A percentile compares a stretch with the other conserved stretches of the same genome.
phyloP scores from a whole-genome alignment of 176 grass and related monocot species.

The Musa troglodytarum region DNA sequence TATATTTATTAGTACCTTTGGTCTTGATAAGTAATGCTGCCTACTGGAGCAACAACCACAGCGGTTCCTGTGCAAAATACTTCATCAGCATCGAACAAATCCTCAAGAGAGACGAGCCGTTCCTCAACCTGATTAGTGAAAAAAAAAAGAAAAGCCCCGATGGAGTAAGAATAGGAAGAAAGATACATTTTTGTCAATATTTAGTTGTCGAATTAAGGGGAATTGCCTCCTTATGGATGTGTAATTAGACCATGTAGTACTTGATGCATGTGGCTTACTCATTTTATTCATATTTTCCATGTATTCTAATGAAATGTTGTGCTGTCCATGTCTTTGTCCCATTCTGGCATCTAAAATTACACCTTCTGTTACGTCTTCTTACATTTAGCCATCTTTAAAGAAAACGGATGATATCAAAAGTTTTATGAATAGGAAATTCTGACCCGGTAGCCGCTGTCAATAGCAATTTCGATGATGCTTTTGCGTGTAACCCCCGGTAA shows the following conservation, averaged over 20 bases:
- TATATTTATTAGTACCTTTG: conserved; percentile 29
- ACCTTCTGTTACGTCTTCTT: too few relatives aligned
- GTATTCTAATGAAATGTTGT: not conserved
- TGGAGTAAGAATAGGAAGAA: too few relatives aligned
- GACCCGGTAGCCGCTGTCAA: conserved; percentile 61
- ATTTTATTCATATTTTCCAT: not conserved
- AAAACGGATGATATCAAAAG: not conserved
- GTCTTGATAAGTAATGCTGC: conserved; percentile 46
- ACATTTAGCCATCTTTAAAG: not conserved
- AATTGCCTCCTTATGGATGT: too few relatives aligned
- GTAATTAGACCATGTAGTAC: too few relatives aligned
- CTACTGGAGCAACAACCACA: conserved; percentile 66
- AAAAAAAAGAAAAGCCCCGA: not conserved
- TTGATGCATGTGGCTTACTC: too few relatives aligned
- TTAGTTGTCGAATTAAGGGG: too few relatives aligned
- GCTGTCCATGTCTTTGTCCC: too few relatives aligned
- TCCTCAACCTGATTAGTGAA: conserved; percentile 48
- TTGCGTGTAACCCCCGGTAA: conserved; percentile 78
- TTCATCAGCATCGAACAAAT: conserved; percentile 59
- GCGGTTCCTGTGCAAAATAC: conserved; percentile 97
- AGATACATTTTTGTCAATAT: too few relatives aligned
- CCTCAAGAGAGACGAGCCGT: conserved; percentile 54
- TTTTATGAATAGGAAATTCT: not conserved
- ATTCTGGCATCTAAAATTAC: too few relatives aligned
- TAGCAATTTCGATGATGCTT: conserved; percentile 81